These are phyloP conservation scores for Bacidia gigantensis DNA, from an alignment of 495 filamentous ascomycete species.

Conservation along the genomic window DNA sequence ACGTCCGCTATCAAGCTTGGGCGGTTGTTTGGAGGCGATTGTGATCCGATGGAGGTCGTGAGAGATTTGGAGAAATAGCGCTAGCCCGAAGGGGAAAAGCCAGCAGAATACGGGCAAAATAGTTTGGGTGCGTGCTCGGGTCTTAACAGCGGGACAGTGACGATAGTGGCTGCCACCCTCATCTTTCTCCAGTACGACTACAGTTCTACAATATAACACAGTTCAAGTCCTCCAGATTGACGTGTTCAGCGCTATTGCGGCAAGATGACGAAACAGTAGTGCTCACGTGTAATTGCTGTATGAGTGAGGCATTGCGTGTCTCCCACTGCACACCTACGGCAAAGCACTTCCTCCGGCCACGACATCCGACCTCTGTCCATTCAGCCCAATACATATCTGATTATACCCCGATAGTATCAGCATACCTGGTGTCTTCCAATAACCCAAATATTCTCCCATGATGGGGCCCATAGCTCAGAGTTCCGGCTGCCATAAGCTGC, in stretches of 20 bases:
- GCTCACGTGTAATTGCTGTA: not conserved
- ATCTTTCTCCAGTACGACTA: too few species aligned
- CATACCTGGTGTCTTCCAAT: too few species aligned
- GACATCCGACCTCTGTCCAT: too few species aligned
- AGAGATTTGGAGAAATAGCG: constrained; percentile 4
- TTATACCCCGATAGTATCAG: too few species aligned
- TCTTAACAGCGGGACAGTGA: not conserved
- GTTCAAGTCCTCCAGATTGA: too few species aligned
- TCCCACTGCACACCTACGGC: not conserved
- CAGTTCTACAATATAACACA: too few species aligned
- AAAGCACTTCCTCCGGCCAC: too few species aligned
- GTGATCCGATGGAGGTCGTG: not conserved
- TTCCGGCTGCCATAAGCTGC: not conserved
- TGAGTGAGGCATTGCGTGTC: not conserved
- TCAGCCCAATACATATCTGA: too few species aligned
- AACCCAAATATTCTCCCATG: too few species aligned
- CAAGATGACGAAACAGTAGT: not conserved
- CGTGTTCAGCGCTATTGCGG: not conserved
- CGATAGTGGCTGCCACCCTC: not conserved
- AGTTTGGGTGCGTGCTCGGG: too few species aligned
- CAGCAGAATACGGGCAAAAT: not conserved
- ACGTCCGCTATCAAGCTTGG: not conserved
- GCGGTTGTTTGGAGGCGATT: not conserved
- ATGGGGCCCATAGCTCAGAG: too few species aligned
- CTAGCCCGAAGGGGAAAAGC: not conserved